Conservation (phyloP, 768 basidiomycete genomes). For the Clavaria fumosa region DNA sequence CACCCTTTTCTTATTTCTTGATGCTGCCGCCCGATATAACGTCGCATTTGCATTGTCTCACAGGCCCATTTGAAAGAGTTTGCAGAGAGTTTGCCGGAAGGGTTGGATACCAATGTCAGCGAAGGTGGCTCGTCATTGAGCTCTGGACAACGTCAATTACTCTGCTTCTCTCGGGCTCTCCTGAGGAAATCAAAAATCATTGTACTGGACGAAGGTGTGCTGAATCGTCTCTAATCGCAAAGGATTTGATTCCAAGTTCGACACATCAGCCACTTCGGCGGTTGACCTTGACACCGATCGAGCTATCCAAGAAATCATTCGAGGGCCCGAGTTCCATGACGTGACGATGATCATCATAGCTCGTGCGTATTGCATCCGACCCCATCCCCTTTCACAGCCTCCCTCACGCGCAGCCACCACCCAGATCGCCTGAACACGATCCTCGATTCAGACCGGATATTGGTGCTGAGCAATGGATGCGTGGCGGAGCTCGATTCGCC, state of each 20-base stretch:
- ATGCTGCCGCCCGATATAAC: no score
- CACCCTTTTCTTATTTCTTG: neutral
- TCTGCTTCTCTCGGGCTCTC: constrained; percentile 81
- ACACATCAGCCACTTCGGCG: constrained; percentile 58
- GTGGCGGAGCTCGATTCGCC: constrained; percentile 77
- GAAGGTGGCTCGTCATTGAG: constrained; percentile 76
- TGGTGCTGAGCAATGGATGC: constrained; percentile 74
- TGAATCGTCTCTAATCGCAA: neutral
- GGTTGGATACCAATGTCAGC: constrained; percentile 55
- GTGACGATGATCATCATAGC: constrained; percentile 81
- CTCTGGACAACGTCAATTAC: constrained; percentile 71
- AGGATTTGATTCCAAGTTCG: no score
- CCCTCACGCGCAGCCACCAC: no score
- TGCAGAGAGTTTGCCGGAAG: constrained; percentile 46
- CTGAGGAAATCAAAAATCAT: constrained; percentile 77
- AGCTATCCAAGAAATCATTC: constrained; percentile 78
- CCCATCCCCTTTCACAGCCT: constrained; percentile 2
- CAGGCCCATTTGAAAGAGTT: constrained; percentile 60
- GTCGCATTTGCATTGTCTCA: constrained; percentile 1
- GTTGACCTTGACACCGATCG: constrained; percentile 85
- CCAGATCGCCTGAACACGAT: constrained; percentile 78
- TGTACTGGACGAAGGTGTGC: constrained; percentile 78
- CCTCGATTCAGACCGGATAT: constrained; percentile 61
- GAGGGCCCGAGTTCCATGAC: constrained; percentile 58
- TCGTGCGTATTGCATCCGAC: constrained; percentile 21